Base-by-base conservation (phyloP, 2,329 filamentous ascomycete species). In the Verticillium tricorpus region DNA sequence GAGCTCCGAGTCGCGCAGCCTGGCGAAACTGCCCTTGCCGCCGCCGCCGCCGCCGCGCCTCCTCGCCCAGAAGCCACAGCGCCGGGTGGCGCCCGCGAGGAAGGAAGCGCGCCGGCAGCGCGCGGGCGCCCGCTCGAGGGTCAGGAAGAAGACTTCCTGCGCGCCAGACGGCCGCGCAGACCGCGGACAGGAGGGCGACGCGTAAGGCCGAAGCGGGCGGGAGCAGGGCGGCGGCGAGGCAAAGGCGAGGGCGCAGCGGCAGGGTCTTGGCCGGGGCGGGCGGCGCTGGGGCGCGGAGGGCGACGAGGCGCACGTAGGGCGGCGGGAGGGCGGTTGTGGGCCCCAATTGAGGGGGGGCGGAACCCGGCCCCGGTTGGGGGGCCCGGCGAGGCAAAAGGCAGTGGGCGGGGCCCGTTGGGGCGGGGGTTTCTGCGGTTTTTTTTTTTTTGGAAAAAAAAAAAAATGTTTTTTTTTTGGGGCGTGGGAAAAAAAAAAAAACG, bases 81-180 rank as follows among this genome's bases (percentile, higher is more conserved):
- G 69, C 67, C 0, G 72, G 72, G 59, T 74, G 72, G 72, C 34
- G 70, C 69, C 69, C 4, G 65, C 65, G 14, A 68, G 67, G 14
- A 74, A n/a, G n/a, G 61, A 11, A 67, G 67, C 17, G 70, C 61
- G 12, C 73, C 62, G 3, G 70, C 56, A 70, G 68, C 6, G 67
- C 9, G 73, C 67, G 39, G 72, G 65, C 25, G 72, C 63, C 22
- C 69, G 69, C n/a, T 74, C 72, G 6, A 72, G 65, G 0, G 67
- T 67, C 11, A 70, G 62, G 54, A 73, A 74, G 5, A 72, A 58
- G 19, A 67, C 63, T 39, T 71, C 69, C 54, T 66, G 35, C 64
- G 67, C 19, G 67, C 71, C 12, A 67, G 64, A 22, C 61, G 59
- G 8, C 71, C 69, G 1, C 66, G 63, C n/a, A 73, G 59, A 0